These are phyloP conservation scores for Boletus sensibilis DNA, from an alignment of 768 basidiomycete genomes.

Conservation along the genomic window DNA sequence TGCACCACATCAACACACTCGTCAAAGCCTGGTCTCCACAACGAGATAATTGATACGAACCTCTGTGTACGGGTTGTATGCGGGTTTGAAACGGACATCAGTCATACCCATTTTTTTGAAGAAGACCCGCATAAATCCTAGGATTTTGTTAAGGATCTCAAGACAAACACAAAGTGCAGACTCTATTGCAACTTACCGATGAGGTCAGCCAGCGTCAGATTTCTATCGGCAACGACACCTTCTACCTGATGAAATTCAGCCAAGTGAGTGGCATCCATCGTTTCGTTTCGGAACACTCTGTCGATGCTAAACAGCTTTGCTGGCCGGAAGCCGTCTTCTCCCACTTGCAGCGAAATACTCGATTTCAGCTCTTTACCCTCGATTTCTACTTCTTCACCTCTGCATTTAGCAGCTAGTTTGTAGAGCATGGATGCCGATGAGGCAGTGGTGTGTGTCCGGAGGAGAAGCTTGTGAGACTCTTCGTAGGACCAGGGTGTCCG, in stretches of 20 bases:
- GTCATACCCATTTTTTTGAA: conserved; percentile 97
- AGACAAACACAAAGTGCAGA: background rate
- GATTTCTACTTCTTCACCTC: conserved; percentile 53
- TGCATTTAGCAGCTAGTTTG: conserved; percentile 82
- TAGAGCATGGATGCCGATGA: conserved; percentile 93
- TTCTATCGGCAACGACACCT: conserved; percentile 94
- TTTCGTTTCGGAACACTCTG: conserved; percentile 97
- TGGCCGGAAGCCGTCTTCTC: conserved; percentile 78
- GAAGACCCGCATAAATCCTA: conserved; percentile 98
- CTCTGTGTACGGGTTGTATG: conserved; percentile 98
- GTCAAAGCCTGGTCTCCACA: background rate
- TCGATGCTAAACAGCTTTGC: conserved; percentile 97
- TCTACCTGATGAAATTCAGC: conserved; percentile 99
- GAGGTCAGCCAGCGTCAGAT: conserved; percentile 89
- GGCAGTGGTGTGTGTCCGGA: conserved; percentile 96
- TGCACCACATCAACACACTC: conserved; percentile 30
- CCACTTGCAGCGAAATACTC: conserved; percentile 9
- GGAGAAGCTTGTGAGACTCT: conserved; percentile 87
- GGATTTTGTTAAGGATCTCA: background rate
- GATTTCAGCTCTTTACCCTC: conserved; percentile 22
- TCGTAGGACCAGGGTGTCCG: conserved; percentile 93
- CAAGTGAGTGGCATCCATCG: conserved; percentile 96
- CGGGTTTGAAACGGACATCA: conserved; percentile 95
- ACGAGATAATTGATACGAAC: conserved; percentile 35
- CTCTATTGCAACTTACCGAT: conserved; percentile 59